A percentile compares a stretch with the other conserved stretches of the same genome.
Evolutionary conservation across 2,329 filamentous ascomycete species (phyloP).

Genomic region (Macroventuria anomochaeta): DNA sequence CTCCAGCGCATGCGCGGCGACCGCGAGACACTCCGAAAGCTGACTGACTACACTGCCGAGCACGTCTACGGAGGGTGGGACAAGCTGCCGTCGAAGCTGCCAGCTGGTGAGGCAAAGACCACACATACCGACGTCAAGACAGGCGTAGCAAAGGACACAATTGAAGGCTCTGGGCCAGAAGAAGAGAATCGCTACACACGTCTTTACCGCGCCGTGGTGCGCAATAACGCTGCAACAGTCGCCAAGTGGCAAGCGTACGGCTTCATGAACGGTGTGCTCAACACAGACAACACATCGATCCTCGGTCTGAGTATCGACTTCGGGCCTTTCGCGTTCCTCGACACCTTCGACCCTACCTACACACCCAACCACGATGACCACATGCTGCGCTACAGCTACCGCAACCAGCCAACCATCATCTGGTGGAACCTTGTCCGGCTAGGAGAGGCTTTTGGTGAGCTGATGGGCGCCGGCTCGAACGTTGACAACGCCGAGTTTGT

Average conservation of each 20-base stretch:
- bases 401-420: constrained; percentile 92
- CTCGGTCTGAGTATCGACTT: constrained; percentile 91
- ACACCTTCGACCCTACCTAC: constrained; percentile 92
- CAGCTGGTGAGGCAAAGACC: constrained; percentile 58
- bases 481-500: constrained; percentile 77
- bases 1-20: constrained; percentile 85
- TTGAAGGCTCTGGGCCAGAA: constrained; percentile 71
- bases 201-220: constrained; percentile 84
- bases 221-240: constrained; percentile 85
- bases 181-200: constrained; percentile 87
- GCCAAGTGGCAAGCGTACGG: constrained; percentile 97
- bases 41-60: constrained; percentile 85
- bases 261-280: constrained; percentile 99
- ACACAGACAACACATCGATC: constrained; percentile 96
- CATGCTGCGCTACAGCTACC: constrained; percentile 85
- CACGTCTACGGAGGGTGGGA: constrained; percentile 90
- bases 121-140: constrained; percentile 49
- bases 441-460: constrained; percentile 85
- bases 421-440: constrained; percentile 98
- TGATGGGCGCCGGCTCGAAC: constrained; percentile 76
- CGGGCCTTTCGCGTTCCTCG: constrained; percentile 96
- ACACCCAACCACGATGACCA: constrained; percentile 97
- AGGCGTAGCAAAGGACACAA: constrained; percentile 62
- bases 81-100: constrained; percentile 69
- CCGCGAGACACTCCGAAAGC: constrained; percentile 71